Evolutionary conservation across 768 basidiomycete genomes (phyloP).

Genomic region (Suillus paluster): DNA sequence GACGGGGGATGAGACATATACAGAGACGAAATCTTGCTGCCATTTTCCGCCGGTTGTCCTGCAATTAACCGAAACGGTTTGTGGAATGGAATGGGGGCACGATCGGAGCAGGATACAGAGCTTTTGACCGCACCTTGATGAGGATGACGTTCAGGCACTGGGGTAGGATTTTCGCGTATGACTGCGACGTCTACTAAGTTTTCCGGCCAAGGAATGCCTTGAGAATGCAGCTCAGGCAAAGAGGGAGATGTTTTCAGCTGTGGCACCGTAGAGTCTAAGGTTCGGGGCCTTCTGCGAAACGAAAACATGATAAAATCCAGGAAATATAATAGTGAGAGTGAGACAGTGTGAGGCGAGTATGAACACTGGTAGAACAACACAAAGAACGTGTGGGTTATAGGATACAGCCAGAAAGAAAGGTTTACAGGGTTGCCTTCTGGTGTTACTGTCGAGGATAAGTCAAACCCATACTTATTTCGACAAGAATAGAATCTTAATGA

Average conservation of each 20-base stretch:
- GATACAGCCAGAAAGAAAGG: conserved; percentile 15
- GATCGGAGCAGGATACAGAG: conserved; percentile 59
- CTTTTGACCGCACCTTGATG: conserved; percentile 73
- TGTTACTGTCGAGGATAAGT: conserved; percentile 28
- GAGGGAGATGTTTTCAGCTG: conserved; percentile 77
- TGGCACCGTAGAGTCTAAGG: conserved; percentile 45
- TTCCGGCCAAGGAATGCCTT: conserved; percentile 85
- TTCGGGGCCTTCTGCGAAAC: conserved; percentile 66
- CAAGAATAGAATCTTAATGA: neutral
- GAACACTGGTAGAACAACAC: conserved; percentile 23
- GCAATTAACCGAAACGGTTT: conserved; percentile 71
- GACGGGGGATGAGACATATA: conserved; percentile 70
- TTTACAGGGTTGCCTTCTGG: conserved; percentile 16
- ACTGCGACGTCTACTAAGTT: conserved; percentile 75
- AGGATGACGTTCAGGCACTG: conserved; percentile 37
- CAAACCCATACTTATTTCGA: conserved; percentile 10
- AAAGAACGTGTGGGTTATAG: conserved; percentile 25
- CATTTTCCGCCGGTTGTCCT: conserved; percentile 43
- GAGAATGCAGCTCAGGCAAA: conserved; percentile 74
- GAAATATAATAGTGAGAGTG: conserved; percentile 23
- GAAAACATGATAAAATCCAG: conserved; percentile 61
- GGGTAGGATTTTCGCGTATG: conserved; percentile 52
- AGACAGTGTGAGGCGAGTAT: conserved; percentile 6
- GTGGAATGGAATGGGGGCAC: conserved; percentile 73
- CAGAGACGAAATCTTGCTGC: conserved; percentile 65